A percentile compares a stretch with the other conserved stretches of the same genome.
These are phyloP conservation scores for Naegleria fowleri DNA, from an alignment of 208 protist species.

Conservation along the genomic window DNA sequence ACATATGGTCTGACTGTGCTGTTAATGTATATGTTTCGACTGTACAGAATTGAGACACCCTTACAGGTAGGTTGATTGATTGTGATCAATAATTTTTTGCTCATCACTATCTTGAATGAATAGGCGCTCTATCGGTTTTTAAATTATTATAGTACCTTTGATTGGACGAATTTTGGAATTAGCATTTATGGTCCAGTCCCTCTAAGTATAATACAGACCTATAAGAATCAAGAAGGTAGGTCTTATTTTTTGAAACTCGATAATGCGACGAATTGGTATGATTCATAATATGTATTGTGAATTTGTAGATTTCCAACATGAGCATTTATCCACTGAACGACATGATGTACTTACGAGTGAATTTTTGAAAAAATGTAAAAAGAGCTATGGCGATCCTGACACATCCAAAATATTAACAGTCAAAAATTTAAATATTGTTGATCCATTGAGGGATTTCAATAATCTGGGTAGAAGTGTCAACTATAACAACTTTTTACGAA, in stretches of 20 bases:
- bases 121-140: slow-evolving; percentile 34
- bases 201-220: not conserved
- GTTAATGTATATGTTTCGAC: slow-evolving; percentile 74
- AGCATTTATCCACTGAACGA: not conserved
- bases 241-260: not conserved
- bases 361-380: not conserved
- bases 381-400: not conserved
- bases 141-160: slow-evolving; percentile 35
- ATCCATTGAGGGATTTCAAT: slow-evolving; percentile 75
- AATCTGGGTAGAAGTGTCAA: slow-evolving; percentile 62
- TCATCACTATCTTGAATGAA: not conserved
- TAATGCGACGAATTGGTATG: too few relatives aligned
- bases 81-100: not conserved
- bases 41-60: not conserved
- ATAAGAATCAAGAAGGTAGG: not conserved
- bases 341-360: not conserved
- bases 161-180: slow-evolving; percentile 6
- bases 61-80: not conserved
- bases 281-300: too few relatives aligned
- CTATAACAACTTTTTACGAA: slow-evolving; percentile 7
- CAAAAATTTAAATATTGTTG: slow-evolving; percentile 78
- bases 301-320: not conserved
- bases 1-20: slow-evolving; percentile 78
- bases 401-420: slow-evolving; percentile 49
- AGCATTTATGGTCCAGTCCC: not conserved